A percentile compares a stretch with the other conserved stretches of the same genome.
Conservation (phyloP, 106 monocot genomes). For the Allium sativum region DNA sequence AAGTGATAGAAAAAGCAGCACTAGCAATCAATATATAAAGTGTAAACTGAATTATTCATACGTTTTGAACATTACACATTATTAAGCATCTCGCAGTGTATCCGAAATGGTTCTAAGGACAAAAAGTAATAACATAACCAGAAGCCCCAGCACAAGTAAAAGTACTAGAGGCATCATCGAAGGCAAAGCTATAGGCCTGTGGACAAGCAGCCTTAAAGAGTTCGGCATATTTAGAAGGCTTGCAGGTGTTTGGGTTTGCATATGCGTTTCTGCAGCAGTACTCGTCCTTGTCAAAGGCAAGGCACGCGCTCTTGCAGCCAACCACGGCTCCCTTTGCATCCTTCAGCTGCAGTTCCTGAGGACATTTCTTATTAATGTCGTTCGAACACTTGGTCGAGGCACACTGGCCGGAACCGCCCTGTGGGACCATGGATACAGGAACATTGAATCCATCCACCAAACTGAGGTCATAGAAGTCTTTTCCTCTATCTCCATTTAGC, state of each 20-base stretch:
- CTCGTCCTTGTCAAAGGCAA: constrained; percentile 12
- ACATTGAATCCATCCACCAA: constrained; percentile 6
- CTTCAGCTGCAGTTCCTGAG: constrained; percentile 21
- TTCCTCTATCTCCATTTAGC: background rate
- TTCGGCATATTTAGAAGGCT: constrained; percentile 30
- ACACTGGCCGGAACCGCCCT: constrained; percentile 12
- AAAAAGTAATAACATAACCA: constrained; percentile 26
- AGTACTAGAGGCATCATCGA: constrained; percentile 25
- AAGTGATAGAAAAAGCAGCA: too few species aligned
- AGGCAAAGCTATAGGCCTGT: constrained; percentile 34
- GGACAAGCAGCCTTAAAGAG: constrained; percentile 39
- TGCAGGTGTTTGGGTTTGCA: constrained; percentile 9
- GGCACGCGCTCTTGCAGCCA: constrained; percentile 38
- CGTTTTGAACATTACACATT: too few species aligned
- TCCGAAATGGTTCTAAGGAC: constrained; percentile 12
- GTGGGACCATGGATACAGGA: constrained; percentile 15
- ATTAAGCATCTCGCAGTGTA: too few species aligned
- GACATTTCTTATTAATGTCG: constrained; percentile 39
- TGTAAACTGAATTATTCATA: too few species aligned
- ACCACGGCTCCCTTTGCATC: constrained; percentile 9
- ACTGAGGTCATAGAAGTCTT: background rate
- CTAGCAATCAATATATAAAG: too few species aligned
- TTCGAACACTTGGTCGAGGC: constrained; percentile 9
- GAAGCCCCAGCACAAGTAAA: constrained; percentile 32
- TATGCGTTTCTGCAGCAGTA: constrained; percentile 29